Evolutionary conservation across 2,329 filamentous ascomycete genomes (phyloP).

Genomic region (Xenoacremonium recifei): DNA sequence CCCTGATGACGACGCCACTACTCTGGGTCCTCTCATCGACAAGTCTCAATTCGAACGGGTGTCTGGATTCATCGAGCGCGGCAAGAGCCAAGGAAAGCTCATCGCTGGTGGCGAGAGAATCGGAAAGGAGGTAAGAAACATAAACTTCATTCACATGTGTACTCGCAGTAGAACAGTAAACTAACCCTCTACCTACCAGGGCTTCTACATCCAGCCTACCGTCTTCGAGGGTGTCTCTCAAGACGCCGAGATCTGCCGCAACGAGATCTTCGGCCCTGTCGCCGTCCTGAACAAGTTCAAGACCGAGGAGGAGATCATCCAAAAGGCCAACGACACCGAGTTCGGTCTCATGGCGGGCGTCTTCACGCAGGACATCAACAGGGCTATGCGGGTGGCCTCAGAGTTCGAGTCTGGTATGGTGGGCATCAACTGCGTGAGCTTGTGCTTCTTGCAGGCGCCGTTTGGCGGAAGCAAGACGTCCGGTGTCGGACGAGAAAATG

Average conservation of each 20-base stretch:
- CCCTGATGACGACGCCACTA: constrained; percentile 56
- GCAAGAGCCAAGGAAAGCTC: constrained; percentile 34
- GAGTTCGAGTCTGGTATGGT: constrained; percentile 68
- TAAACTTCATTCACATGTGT: background rate
- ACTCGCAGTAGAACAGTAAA: too few species aligned
- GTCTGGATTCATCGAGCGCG: constrained; percentile 42
- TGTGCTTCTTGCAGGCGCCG: constrained; percentile 38
- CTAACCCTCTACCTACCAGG: constrained; percentile 16
- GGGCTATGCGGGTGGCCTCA: constrained; percentile 53
- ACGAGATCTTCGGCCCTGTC: constrained; percentile 60
- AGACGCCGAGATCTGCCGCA: constrained; percentile 45
- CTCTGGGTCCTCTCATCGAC: constrained; percentile 57
- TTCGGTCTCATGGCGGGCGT: constrained; percentile 46
- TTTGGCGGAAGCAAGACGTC: constrained; percentile 52
- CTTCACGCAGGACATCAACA: constrained; percentile 63
- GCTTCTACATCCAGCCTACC: constrained; percentile 45
- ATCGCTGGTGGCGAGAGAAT: constrained; percentile 38
- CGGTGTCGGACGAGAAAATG: constrained; percentile 48
- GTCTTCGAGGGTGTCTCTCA: constrained; percentile 43
- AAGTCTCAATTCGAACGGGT: constrained; percentile 46
- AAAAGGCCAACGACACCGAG: constrained; percentile 53
- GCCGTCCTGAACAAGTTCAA: constrained; percentile 54
- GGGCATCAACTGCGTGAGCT: constrained; percentile 57
- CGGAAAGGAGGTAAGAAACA: constrained; percentile 32
- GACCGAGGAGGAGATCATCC: constrained; percentile 53